These are phyloP conservation scores for Carex arenaria DNA, from an alignment of 202 grass and related monocot genomes.

Conservation along the genomic window DNA sequence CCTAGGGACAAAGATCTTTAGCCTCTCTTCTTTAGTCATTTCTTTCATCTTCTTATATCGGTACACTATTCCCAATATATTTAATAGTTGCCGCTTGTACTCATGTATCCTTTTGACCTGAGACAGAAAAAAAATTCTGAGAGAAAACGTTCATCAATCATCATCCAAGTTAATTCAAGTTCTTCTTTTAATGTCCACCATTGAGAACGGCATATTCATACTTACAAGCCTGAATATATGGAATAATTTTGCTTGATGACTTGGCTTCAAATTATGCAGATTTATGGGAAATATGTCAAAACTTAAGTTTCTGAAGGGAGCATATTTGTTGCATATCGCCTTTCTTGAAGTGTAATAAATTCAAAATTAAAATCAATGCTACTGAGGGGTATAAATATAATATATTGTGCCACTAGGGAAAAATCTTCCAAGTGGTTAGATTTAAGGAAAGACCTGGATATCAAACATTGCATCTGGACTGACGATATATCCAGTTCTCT, in stretches of 20 bases:
- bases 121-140: constrained; percentile 1
- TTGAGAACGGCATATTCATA: not conserved
- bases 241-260: not conserved
- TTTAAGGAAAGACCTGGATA: constrained; percentile 71
- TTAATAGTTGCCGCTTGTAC: constrained; percentile 89
- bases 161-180: not conserved
- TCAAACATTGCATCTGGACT: constrained; percentile 97
- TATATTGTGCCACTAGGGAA: not conserved
- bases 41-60: constrained; percentile 99
- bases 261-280: not conserved
- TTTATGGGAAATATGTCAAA: not conserved
- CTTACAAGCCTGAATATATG: not conserved
- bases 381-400: not conserved
- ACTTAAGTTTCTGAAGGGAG: not conserved
- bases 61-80: constrained; percentile 96
- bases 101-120: constrained; percentile 99
- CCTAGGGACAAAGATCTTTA: constrained; percentile 68
- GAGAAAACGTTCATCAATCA: not conserved
- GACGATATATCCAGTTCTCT: constrained; percentile 94
- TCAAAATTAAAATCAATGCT: not conserved
- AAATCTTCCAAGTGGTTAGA: constrained; percentile 1
- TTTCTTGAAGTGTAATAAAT: not conserved
- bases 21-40: constrained; percentile 70
- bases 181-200: not conserved
- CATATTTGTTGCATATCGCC: not conserved